Conservation (phyloP, 2,329 filamentous ascomycete genomes). For the Graphium sp. region DNA sequence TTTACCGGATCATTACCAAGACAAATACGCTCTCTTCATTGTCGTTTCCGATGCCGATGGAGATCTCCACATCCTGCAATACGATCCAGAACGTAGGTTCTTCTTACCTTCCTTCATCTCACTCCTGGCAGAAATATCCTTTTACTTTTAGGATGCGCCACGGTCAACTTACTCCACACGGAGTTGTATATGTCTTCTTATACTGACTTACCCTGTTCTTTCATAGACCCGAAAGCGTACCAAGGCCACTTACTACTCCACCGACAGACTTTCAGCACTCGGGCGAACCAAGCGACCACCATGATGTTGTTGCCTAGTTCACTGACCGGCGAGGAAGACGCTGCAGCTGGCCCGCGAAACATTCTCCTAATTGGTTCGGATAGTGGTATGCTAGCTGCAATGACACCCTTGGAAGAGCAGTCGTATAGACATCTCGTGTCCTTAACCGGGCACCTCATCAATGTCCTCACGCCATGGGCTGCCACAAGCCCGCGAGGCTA, state of each 20-base stretch:
- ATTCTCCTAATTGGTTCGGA: slow-evolving; percentile 53
- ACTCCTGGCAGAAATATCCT: too few species aligned
- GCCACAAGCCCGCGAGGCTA: slow-evolving; percentile 75
- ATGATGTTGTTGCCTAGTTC: slow-evolving; percentile 62
- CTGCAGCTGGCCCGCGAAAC: too few species aligned
- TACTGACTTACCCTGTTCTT: slow-evolving; percentile 1
- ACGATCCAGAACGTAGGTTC: slow-evolving; percentile 76
- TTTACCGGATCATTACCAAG: slow-evolving; percentile 69
- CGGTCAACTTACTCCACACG: too few species aligned
- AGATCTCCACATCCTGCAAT: slow-evolving; percentile 79
- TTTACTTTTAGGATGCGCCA: too few species aligned
- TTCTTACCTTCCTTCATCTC: slow-evolving; percentile 1
- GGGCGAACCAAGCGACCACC: slow-evolving; percentile 56
- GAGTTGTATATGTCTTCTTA: neutral
- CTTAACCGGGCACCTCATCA: slow-evolving; percentile 63
- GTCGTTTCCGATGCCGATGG: slow-evolving; percentile 71
- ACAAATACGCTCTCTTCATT: slow-evolving; percentile 68
- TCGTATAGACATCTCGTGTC: slow-evolving; percentile 72
- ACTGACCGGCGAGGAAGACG: slow-evolving; percentile 25
- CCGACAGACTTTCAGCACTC: slow-evolving; percentile 74
- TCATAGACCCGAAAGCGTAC: slow-evolving; percentile 74
- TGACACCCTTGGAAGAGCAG: slow-evolving; percentile 64
- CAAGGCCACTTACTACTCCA: slow-evolving; percentile 78
- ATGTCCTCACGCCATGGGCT: slow-evolving; percentile 57
- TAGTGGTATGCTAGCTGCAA: slow-evolving; percentile 59